These are phyloP conservation scores for Voacanga thouarsii DNA, from an alignment of 257 asterid genomes.

Conservation along the genomic window DNA sequence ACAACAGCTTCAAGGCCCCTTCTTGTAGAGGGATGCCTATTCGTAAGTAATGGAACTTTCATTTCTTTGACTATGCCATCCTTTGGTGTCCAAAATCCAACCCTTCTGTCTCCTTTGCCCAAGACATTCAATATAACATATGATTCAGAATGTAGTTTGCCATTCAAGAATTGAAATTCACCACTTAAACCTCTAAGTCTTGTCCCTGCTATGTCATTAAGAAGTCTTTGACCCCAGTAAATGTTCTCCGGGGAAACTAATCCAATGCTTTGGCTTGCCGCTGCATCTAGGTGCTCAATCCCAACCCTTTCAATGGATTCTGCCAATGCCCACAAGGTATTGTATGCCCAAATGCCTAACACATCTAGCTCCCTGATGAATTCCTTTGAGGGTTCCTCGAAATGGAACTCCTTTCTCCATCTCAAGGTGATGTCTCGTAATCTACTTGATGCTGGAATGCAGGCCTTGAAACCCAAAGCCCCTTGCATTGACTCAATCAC, in stretches of 20 bases:
- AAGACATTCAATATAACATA: slow-evolving; percentile 37
- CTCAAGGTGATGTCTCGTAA: slow-evolving; percentile 24
- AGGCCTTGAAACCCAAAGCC: slow-evolving; percentile 37
- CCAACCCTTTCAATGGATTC: slow-evolving; percentile 27
- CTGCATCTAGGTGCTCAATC: not conserved
- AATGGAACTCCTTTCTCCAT: slow-evolving; percentile 21
- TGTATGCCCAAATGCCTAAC: slow-evolving; percentile 39
- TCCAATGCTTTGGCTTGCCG: not conserved
- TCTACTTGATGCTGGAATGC: slow-evolving; percentile 24
- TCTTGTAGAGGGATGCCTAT: slow-evolving; percentile 20
- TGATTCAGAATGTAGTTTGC: slow-evolving; percentile 25
- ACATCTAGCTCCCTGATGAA: slow-evolving; percentile 18
- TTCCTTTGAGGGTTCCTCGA: slow-evolving; percentile 14
- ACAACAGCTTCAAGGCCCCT: slow-evolving; percentile 17
- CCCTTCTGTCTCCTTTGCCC: slow-evolving; percentile 30
- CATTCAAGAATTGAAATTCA: slow-evolving; percentile 20
- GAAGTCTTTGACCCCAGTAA: not conserved
- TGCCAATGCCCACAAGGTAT: slow-evolving; percentile 39
- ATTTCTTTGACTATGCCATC: slow-evolving; percentile 27
- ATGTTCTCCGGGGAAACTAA: not conserved
- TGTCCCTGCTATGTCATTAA: not conserved
- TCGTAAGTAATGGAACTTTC: not conserved
- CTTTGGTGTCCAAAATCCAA: slow-evolving; percentile 39
- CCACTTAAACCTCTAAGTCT: slow-evolving; percentile 29
- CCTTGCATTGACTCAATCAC: slow-evolving; percentile 36